phyloP scores from a whole-genome alignment of 345 rosid genomes.

The Rhodomyrtus tomentosa region DNA sequence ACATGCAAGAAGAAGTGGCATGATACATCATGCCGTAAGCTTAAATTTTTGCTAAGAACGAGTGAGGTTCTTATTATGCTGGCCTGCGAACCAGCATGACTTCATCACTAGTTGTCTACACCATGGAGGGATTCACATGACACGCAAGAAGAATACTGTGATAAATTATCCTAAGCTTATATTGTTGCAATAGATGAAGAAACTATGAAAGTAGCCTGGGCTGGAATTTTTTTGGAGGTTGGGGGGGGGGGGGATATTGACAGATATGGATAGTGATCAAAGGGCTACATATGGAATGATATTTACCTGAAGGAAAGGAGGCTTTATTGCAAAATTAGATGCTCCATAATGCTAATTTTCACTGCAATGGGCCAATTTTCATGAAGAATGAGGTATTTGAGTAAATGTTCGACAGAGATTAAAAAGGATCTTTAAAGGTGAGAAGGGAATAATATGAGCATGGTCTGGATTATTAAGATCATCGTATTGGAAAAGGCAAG shows the following conservation, averaged over 20 bases:
- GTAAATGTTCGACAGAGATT: not conserved
- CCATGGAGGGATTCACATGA: not conserved
- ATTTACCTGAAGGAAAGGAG: not conserved
- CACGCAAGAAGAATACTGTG: not conserved
- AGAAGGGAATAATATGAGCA: not conserved
- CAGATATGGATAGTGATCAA: not conserved
- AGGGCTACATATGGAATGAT: not conserved
- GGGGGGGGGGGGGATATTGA: not conserved
- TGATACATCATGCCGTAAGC: not conserved
- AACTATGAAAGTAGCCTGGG: not conserved
- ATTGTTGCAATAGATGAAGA: not conserved
- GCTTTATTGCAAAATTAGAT: not conserved
- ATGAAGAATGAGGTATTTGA: not conserved
- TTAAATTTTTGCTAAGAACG: not conserved
- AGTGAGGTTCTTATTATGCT: not conserved
- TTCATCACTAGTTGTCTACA: not conserved
- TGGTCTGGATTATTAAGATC: not conserved
- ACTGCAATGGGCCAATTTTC: not conserved
- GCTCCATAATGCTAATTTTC: not conserved
- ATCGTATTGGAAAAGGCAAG: not conserved
- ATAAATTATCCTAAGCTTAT: not conserved
- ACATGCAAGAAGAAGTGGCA: not conserved
- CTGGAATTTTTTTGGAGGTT: not conserved
- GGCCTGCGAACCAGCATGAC: not conserved
- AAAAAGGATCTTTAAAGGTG: not conserved